These are phyloP conservation scores for Leptographium galeiforme DNA, from an alignment of 2,329 filamentous ascomycete genomes.

Conservation along the genomic window DNA sequence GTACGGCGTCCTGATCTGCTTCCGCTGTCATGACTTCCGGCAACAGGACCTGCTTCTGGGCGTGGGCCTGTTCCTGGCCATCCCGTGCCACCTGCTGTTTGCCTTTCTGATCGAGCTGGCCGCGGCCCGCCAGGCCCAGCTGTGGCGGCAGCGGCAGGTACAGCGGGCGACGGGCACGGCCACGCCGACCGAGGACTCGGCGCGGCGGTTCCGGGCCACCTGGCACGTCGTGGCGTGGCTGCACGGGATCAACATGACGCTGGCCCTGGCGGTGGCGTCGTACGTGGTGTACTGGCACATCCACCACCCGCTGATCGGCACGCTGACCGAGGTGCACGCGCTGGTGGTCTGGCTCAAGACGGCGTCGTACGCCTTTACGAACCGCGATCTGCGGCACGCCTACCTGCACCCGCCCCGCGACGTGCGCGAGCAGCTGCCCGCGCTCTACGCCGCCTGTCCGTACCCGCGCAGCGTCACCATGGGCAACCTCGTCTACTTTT, in stretches of 20 bases:
- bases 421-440: slow-evolving; percentile 58
- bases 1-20: slow-evolving; percentile 91
- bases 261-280: slow-evolving; percentile 69
- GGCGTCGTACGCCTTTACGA: slow-evolving; percentile 91
- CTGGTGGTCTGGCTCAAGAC: slow-evolving; percentile 95
- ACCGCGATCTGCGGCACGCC: slow-evolving; percentile 84
- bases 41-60: slow-evolving; percentile 65
- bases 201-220: slow-evolving; percentile 54
- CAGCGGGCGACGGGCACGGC: slow-evolving; percentile 21
- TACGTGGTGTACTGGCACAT: slow-evolving; percentile 82
- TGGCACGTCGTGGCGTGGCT: slow-evolving; percentile 72
- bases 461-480: slow-evolving; percentile 89
- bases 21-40: slow-evolving; percentile 79
- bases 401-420: slow-evolving; percentile 62
- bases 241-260: slow-evolving; percentile 71
- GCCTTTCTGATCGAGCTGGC: slow-evolving; percentile 81
- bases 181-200: slow-evolving; percentile 45
- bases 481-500: slow-evolving; percentile 82
- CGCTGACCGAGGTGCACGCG: slow-evolving; percentile 78
- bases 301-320: slow-evolving; percentile 87
- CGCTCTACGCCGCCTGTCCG: slow-evolving; percentile 68
- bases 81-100: slow-evolving; percentile 80
- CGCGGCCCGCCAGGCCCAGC: slow-evolving; percentile 66
- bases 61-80: slow-evolving; percentile 66
- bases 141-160: slow-evolving; percentile 40